phyloP scores from a whole-genome alignment of 2,329 filamentous ascomycete genomes.

The Lecanosticta acicola region DNA sequence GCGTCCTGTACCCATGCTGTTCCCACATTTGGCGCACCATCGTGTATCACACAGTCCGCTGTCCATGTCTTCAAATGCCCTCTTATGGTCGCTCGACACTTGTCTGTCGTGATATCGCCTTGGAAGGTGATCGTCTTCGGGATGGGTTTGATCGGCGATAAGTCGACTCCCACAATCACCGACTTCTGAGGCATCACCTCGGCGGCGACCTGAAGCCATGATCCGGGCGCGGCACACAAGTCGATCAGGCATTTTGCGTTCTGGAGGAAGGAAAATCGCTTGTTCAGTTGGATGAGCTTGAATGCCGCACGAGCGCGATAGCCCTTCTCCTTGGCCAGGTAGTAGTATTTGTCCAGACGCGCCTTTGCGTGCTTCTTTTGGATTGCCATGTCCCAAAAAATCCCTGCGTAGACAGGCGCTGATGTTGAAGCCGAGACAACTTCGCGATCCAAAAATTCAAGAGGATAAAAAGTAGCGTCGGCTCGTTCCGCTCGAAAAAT shows the following conservation, averaged over 20 bases:
- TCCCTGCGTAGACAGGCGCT: background rate
- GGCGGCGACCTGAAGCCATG: constrained; percentile 93
- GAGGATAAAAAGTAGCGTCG: background rate
- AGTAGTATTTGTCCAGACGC: constrained; percentile 98
- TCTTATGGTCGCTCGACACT: constrained; percentile 84
- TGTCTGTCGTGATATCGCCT: constrained; percentile 95
- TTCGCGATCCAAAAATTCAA: background rate
- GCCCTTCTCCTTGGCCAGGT: constrained; percentile 95
- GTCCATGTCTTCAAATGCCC: constrained; percentile 94
- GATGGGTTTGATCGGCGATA: constrained; percentile 92
- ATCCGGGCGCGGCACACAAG: constrained; percentile 94
- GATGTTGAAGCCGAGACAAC: background rate
- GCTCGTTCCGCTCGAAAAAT: background rate
- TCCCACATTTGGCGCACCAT: constrained; percentile 96
- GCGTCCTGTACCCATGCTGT: constrained; percentile 97
- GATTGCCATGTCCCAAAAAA: constrained; percentile 65
- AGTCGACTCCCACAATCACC: constrained; percentile 89
- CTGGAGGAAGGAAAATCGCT: constrained; percentile 97
- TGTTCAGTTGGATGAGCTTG: constrained; percentile 97
- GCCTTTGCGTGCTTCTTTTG: constrained; percentile 99
- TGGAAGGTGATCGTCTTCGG: constrained; percentile 92
- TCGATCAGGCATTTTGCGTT: constrained; percentile 94
- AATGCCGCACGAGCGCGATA: constrained; percentile 94
- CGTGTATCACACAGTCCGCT: constrained; percentile 89
- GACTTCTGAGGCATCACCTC: constrained; percentile 89